These are phyloP conservation scores for Medicago ruthenica DNA, from an alignment of 306 rosid species.

Conservation along the genomic window DNA sequence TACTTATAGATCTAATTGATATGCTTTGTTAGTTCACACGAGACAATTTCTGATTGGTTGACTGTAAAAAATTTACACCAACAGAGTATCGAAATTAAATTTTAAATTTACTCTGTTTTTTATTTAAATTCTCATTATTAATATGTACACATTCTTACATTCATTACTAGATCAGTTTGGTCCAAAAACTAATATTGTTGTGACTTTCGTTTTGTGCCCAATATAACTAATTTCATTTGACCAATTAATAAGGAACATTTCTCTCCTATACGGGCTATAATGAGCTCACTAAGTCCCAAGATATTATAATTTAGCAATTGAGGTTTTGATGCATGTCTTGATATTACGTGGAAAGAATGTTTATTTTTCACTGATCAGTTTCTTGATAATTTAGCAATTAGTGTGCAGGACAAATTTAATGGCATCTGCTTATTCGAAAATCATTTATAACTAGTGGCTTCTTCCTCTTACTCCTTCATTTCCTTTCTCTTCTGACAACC, in stretches of 20 bases:
- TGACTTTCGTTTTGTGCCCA: not conserved
- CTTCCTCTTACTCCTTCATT: constrained; percentile 21
- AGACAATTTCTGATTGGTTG: not conserved
- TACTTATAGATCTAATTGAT: not conserved
- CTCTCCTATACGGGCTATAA: not conserved
- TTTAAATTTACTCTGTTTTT: too few species aligned
- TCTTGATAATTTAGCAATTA: not conserved
- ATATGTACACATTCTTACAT: too few species aligned
- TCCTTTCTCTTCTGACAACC: constrained; percentile 37
- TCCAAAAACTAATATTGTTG: constrained; percentile 7
- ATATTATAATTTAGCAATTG: constrained; percentile 5
- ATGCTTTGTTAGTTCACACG: not conserved
- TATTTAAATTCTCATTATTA: too few species aligned
- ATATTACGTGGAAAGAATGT: constrained; percentile 2
- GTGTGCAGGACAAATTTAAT: constrained; percentile 27
- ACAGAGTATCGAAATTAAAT: too few species aligned
- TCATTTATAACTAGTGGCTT: constrained; percentile 7
- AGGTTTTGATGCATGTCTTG: not conserved
- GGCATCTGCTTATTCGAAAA: constrained; percentile 28
- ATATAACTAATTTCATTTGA: constrained; percentile 19
- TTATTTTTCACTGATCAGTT: not conserved
- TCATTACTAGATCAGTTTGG: not conserved
- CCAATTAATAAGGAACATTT: constrained; percentile 6
- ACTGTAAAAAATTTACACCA: not conserved
- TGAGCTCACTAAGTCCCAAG: constrained; percentile 26